Base-by-base conservation (phyloP, 345 rosid genomes). In the Melaleuca quinquenervia region DNA sequence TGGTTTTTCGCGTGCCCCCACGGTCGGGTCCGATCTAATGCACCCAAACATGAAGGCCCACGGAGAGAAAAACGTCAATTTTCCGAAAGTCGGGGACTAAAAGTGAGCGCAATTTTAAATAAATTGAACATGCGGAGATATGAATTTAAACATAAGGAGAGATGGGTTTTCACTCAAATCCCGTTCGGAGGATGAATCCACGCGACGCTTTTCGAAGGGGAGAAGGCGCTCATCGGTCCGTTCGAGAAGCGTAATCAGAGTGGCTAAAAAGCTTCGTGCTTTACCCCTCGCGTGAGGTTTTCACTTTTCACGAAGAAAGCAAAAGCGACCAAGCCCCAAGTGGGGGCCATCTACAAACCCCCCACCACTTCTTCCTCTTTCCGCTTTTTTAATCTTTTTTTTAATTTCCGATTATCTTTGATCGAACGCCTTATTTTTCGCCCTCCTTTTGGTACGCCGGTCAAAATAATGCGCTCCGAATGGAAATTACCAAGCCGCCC, bases 41-140 rank as follows among this genome's bases (percentile, higher is more conserved):
- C 13, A 6, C 20, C 13, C 14, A 2, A 0, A 36, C 48, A 36
- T 3, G 1, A 32, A 70, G 18, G 24, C 20, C 6, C 16, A 9
- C 18, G 7, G 45, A 3, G 9, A 12, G 1, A 10, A 18, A 70
- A 36, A 2, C 44, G 18, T 4, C 13, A 3, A 7, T 51, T 51
- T 64, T 64, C 32, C 2, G 48, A 32, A 32, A 8, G 78, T 18
- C 0, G 1, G 1, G 2, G 3, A 64, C 0, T 7, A n/a, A 5
- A 18, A 70, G 3, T 5, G 13, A 20, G 0, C 13, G 3, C 16
- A 24, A 5, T 9, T 10, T 3, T 8, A 9, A 24, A 0, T 22
- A 55, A 9, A 3, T 0, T n/a, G n/a, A 36, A 7, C 15, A 8
- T 29, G 5, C 6, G 15, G 6, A 60, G 20, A 54, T 11, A 41